A percentile compares a stretch with the other conserved stretches of the same genome.
Evolutionary conservation across 2,329 filamentous ascomycete species (phyloP).

Genomic region (Apiospora rasikravindrae): DNA sequence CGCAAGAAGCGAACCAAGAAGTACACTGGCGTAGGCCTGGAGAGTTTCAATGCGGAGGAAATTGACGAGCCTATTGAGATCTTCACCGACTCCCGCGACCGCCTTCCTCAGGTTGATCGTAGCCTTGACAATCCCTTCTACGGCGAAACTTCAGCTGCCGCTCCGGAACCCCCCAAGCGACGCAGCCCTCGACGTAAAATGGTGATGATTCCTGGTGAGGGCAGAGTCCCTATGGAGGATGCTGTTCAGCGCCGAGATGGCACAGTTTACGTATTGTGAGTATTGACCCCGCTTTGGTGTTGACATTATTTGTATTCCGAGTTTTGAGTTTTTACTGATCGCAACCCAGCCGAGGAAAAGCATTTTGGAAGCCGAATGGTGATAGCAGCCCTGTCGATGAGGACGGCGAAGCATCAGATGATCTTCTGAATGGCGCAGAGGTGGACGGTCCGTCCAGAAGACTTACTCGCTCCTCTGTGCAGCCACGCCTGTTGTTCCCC

Average conservation of each 20-base stretch:
- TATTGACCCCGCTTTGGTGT: conserved; percentile 34
- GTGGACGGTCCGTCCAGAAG: conserved; percentile 47
- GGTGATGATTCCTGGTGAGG: conserved; percentile 62
- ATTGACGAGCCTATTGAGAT: conserved; percentile 68
- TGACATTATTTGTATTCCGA: not conserved
- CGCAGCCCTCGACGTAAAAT: conserved; percentile 59
- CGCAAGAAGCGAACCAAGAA: conserved; percentile 64
- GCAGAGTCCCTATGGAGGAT: conserved; percentile 64
- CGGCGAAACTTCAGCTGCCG: conserved; percentile 47
- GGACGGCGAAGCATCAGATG: conserved; percentile 40
- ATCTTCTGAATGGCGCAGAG: conserved; percentile 39
- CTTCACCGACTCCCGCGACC: conserved; percentile 81
- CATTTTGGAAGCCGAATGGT: conserved; percentile 70
- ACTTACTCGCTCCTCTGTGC: conserved; percentile 71
- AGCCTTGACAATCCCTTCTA: conserved; percentile 76
- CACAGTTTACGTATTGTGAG: conserved; percentile 79
- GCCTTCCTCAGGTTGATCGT: conserved; percentile 70
- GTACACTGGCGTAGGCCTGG: conserved; percentile 58
- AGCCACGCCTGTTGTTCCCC: conserved; percentile 75
- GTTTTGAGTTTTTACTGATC: conserved; percentile 8
- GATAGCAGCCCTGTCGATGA: conserved; percentile 42
- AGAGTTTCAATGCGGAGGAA: conserved; percentile 64
- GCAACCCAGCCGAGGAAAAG: conserved; percentile 73
- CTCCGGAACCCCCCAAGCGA: conserved; percentile 50
- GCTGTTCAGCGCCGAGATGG: conserved; percentile 71